Evolutionary conservation across 1,284 basidiomycete species (phyloP), one percentile per base, ranked within the genome.

Genomic region (Phlebopus sp.): DNA sequence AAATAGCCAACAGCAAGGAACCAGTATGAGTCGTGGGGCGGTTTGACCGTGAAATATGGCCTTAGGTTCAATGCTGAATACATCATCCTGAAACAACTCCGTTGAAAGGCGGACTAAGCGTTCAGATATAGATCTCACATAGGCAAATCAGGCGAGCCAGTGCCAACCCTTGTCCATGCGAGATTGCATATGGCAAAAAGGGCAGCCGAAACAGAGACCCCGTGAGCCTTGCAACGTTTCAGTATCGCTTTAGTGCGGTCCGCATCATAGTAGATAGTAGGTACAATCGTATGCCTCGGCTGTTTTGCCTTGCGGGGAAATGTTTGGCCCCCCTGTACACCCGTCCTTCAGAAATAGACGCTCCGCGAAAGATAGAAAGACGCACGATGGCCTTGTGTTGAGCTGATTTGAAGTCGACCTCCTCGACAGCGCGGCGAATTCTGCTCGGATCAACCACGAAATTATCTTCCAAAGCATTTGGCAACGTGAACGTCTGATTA

Each of bases 31-130:
- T 78, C 72, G 57, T 76, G 69, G 56, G 70, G 70, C 8, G 68
- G 67, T 50, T 69, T 70, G 53, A 61, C 62, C 37, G 67, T 55
- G 47, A 86, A 69, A 60, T 79, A 77, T 1, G 84, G 80, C 6
- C 88, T 78, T 37, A 89, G 67, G 65, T 90, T 90, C 38, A 90
- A 71, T 10, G 88, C 86, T 8, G 86, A 84, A 63, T 90, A 91
- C 77, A 90, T 84, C 79, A 90, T 78, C 48, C 81, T 84, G 47
- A 14, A 29, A n/a, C n/a, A 19, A 30, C 37, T 13, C 44, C 3
- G 39, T 31, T 32, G n/a, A 29, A 48, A 40, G 21, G 21, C 35
- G 13, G 5, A n/a, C 39, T 8, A 30, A 41, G 9, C 19, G 17
- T 5, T 23, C 27, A 10, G 27, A 35, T 18, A n/a, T 11, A 7